Conservation (phyloP, 768 basidiomycete genomes). For the Boletus rubropictus region DNA sequence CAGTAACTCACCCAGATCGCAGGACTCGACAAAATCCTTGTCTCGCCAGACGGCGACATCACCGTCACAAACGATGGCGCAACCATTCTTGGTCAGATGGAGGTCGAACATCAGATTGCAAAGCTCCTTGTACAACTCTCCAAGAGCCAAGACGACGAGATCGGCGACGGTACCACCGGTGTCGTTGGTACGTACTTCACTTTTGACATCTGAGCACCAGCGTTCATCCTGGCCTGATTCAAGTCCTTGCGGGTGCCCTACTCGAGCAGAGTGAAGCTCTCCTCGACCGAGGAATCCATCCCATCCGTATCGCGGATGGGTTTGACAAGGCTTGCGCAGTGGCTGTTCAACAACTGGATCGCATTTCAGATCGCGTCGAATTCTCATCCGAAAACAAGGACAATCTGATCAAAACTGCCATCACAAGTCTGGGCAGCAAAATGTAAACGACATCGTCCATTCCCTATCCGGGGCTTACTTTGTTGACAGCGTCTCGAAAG, state of each 20-base stretch:
- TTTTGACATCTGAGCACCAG: constrained; percentile 1
- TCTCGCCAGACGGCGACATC: constrained; percentile 96
- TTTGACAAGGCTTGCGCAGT: constrained; percentile 92
- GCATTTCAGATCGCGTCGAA: constrained; percentile 83
- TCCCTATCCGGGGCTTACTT: constrained; percentile 1
- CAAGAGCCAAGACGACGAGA: constrained; percentile 98
- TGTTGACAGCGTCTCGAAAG: constrained; percentile 82
- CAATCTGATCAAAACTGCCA: constrained; percentile 90
- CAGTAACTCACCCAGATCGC: constrained; percentile 7
- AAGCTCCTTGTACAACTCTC: constrained; percentile 95
- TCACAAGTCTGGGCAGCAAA: constrained; percentile 96
- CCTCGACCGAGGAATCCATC: constrained; percentile 99
- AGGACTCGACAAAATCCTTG: constrained; percentile 94
- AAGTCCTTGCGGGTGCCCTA: constrained; percentile 96
- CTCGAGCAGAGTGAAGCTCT: constrained; percentile 90
- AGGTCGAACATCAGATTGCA: constrained; percentile 98
- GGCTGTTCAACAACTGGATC: constrained; percentile 85
- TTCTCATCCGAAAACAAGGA: constrained; percentile 77
- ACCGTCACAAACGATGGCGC: constrained; percentile 99
- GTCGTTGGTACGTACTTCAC: constrained; percentile 77
- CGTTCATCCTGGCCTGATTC: background rate
- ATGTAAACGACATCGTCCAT: constrained; percentile 51
- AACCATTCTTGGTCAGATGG: constrained; percentile 97
- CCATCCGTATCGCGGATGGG: constrained; percentile 97
- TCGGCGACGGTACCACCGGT: constrained; percentile 98